Base-by-base conservation (phyloP, 2,329 filamentous ascomycete species). In the Setomelanomma holmii region DNA sequence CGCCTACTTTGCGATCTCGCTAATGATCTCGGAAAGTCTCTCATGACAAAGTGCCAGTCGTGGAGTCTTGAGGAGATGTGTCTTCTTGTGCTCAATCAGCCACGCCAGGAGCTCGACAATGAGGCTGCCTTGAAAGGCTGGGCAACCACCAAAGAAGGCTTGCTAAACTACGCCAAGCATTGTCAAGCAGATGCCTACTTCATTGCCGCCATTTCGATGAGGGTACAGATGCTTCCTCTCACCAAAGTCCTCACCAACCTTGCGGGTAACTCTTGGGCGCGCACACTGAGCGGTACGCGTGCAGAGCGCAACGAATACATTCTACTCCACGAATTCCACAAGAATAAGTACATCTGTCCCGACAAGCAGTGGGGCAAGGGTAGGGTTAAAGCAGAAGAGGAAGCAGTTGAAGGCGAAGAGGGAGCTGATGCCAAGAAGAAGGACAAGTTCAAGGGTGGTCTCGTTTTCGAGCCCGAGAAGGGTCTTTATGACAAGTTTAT, bases 21-120 rank as follows among this genome's bases (percentile, higher is more conserved):
- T 51, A 99, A 99, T 72, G 95, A 99, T 64, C 90, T 96, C 69
- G 95, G 95, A 74, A 98, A 97, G 80, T 97, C 93, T 10, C 85
- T 92, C 60, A 98, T 98, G 93, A 88, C 85, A 66, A 96, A 96
- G 78, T 99, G 95, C 74, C 93, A 97, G 75, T 96, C 93, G 3
- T 99, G 95, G 95, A 96, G 90, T 74, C 82, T 99, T 74, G 96
- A 93, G 1, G 95, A 99, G 75, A 99, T 99, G 93, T 96, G 92
- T 73, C 90, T 88, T 58, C 83, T 98, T 14, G 96, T 97, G 61
- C 86, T 99, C 4, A 83, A 86, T 24, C 88, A 88, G 68, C 81
- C 81, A 36, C 89, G 95, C 36, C 86, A 88, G 49, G 95, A 99
- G 33, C 78, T 99, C 24, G 93, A 99, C 72, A 93, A 90, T 63